Evolutionary conservation across 495 filamentous ascomycete genomes (phyloP).

Genomic region (Podospora anserina): DNA sequence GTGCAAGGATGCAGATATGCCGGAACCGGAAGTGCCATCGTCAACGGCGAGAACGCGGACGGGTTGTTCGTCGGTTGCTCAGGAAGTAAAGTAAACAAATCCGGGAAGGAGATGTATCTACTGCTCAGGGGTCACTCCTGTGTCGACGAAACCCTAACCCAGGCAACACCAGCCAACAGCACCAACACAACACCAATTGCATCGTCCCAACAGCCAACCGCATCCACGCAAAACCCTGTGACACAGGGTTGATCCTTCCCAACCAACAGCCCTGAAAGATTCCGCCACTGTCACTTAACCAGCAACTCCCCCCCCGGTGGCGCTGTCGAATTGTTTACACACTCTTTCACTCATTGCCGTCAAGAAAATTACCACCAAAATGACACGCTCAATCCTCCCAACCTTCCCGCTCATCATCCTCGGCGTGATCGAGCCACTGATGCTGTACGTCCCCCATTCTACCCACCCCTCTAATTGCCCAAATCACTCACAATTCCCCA

Average conservation of each 20-base stretch:
- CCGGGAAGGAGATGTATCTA: neutral
- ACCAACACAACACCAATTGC: neutral
- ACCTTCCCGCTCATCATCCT: slow-evolving; percentile 39
- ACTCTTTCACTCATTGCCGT: neutral
- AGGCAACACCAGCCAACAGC: too few species aligned
- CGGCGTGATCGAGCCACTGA: slow-evolving; percentile 56
- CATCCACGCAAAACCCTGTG: neutral
- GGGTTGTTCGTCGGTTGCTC: too few species aligned
- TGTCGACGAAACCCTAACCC: neutral
- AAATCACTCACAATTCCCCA: neutral
- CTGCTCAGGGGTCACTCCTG: neutral
- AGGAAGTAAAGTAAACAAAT: neutral
- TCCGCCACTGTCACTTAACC: too few species aligned
- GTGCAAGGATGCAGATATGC: too few species aligned
- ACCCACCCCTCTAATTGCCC: neutral
- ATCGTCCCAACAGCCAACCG: neutral
- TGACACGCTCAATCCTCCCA: slow-evolving; percentile 31
- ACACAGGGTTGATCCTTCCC: neutral
- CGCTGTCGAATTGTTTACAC: too few species aligned
- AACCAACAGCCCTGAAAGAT: too few species aligned
- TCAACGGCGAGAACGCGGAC: too few species aligned
- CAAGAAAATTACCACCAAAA: slow-evolving; percentile 13
- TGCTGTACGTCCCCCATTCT: slow-evolving; percentile 44
- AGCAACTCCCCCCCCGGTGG: too few species aligned
- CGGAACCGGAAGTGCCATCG: too few species aligned